A percentile compares a stretch with the other conserved stretches of the same genome.
These are phyloP conservation scores for Beauveria scarabaeidicola DNA, from an alignment of 2,329 filamentous ascomycete species.

Conservation along the genomic window DNA sequence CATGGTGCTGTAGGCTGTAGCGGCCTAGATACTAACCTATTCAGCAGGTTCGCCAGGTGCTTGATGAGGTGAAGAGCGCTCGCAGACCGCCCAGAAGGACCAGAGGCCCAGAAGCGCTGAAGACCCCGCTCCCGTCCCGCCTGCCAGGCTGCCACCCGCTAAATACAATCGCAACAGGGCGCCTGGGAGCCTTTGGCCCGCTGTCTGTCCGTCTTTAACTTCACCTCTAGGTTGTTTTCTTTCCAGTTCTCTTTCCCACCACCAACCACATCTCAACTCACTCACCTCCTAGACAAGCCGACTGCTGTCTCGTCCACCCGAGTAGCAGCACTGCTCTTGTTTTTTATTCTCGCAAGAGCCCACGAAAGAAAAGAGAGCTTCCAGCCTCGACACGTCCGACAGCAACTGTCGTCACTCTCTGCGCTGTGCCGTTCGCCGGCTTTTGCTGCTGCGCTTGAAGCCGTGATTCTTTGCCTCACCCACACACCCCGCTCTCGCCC, in stretches of 20 bases:
- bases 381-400: slow-evolving; percentile 16
- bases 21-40: too few relatives aligned
- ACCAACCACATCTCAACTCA: neutral
- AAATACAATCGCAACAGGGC: neutral
- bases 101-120: neutral
- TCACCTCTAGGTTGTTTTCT: slow-evolving; percentile 12
- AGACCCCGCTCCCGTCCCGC: slow-evolving; percentile 3
- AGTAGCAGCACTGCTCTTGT: neutral
- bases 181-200: neutral
- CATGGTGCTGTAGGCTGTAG: too few relatives aligned
- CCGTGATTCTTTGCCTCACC: slow-evolving; percentile 19
- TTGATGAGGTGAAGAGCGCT: neutral
- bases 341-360: neutral
- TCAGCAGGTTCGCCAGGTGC: too few relatives aligned
- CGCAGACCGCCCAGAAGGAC: neutral
- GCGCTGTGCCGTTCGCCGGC: slow-evolving; percentile 19
- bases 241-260: slow-evolving; percentile 11
- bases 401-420: slow-evolving; percentile 12
- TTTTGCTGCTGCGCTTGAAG: slow-evolving; percentile 14
- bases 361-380: neutral
- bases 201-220: neutral
- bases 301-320: neutral
- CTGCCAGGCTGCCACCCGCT: neutral
- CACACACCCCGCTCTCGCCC: slow-evolving; percentile 23
- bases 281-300: neutral